Evolutionary conservation across 2,329 filamentous ascomycete genomes (phyloP).

Genomic region (Fusarium sp.): DNA sequence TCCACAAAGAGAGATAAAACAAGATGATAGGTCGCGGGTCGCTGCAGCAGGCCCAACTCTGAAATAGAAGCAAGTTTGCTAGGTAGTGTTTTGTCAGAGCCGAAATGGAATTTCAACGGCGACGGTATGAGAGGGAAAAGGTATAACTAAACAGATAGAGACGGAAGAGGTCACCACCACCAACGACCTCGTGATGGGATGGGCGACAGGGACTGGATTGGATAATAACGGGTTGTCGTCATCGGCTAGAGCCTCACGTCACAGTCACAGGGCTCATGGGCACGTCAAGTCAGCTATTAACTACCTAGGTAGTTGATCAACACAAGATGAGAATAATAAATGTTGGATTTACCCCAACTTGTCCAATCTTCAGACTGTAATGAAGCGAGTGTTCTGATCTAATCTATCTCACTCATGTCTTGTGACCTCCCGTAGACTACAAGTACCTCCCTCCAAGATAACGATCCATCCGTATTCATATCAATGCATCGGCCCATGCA

Average conservation of each 20-base stretch:
- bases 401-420: not conserved
- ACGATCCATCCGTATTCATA: constrained; percentile 7
- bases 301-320: not conserved
- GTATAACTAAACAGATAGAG: not conserved
- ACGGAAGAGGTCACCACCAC: constrained; percentile 22
- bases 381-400: not conserved
- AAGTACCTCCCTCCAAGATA: constrained; percentile 17
- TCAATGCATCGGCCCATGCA: not conserved
- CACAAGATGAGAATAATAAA: not conserved
- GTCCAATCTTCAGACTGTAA: too few species aligned
- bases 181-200: constrained; percentile 43
- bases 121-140: not conserved
- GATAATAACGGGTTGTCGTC: constrained; percentile 36
- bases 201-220: constrained; percentile 33
- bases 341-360: constrained; percentile 4
- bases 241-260: constrained; percentile 43
- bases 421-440: constrained; percentile 1
- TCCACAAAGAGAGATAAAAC: not conserved
- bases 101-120: not conserved
- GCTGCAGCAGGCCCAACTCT: constrained; percentile 13
- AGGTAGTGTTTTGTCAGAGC: not conserved
- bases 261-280: constrained; percentile 23
- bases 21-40: not conserved
- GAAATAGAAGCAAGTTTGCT: not conserved
- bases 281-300: not conserved